Conservation (phyloP, 352 stramenopile genomes). For the Globisporangium canariense region DNA sequence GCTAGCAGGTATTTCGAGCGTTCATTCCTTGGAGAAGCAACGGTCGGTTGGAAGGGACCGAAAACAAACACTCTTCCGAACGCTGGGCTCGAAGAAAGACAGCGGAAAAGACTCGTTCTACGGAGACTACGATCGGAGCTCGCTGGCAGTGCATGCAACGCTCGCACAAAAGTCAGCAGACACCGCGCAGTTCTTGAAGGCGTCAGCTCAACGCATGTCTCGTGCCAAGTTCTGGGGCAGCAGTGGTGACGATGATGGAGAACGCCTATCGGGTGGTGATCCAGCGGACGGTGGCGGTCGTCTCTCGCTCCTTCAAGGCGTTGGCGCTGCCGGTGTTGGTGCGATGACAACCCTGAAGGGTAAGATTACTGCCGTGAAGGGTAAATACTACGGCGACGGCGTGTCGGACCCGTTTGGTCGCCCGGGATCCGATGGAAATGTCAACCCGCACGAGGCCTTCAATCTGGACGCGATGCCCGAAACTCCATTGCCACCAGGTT, state of each 20-base stretch:
- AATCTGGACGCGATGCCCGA: conserved; percentile 67
- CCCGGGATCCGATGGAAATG: conserved; percentile 3
- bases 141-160: conserved; percentile 45
- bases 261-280: conserved; percentile 50
- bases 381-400: conserved; percentile 67
- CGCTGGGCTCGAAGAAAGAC: conserved; percentile 76
- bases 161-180: conserved; percentile 72
- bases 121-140: conserved; percentile 41
- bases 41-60: conserved; percentile 40
- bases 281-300: conserved; percentile 40
- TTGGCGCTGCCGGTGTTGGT: conserved; percentile 44
- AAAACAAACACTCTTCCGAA: conserved; percentile 57
- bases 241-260: conserved; percentile 34
- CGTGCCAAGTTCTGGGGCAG: conserved; percentile 57
- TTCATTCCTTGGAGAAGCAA: conserved; percentile 25
- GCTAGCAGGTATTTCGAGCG: conserved; percentile 24
- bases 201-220: conserved; percentile 67
- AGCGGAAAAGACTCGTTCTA: conserved; percentile 20
- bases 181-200: conserved; percentile 72
- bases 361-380: conserved; percentile 68
- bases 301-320: conserved; percentile 64
- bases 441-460: conserved; percentile 40
- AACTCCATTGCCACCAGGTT: conserved; percentile 59
- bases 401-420: conserved; percentile 9
- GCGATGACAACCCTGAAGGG: conserved; percentile 77